Percentiles rank a stretch among this genome's conserved stretches.
phyloP scores from a whole-genome alignment of 192 early-diverging fungal genomes.

The Backusella psychrophila region DNA sequence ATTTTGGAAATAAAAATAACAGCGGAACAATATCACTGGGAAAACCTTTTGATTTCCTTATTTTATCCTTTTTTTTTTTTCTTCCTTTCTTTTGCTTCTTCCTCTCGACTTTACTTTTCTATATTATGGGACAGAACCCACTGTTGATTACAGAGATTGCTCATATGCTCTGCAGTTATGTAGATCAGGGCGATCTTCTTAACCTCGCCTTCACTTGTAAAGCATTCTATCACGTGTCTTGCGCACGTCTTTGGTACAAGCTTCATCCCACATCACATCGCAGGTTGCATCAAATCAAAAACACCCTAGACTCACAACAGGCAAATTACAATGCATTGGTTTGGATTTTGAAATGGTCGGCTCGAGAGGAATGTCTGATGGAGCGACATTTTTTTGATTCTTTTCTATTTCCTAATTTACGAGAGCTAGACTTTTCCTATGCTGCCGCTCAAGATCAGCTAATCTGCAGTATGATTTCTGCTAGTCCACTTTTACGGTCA shows the following conservation, averaged over 20 bases:
- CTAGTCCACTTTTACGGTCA: constrained; percentile 19
- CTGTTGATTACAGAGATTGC: constrained; percentile 31
- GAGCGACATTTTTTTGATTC: constrained; percentile 30
- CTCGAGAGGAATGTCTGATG: constrained; percentile 24
- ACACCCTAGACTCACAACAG: constrained; percentile 24
- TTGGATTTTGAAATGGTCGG: constrained; percentile 23
- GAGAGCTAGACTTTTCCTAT: constrained; percentile 30
- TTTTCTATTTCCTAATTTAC: constrained; percentile 22
- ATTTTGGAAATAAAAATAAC: neutral
- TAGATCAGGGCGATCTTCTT: constrained; percentile 20
- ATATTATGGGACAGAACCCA: constrained; percentile 13
- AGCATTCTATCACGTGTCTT: constrained; percentile 19
- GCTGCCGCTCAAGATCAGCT: constrained; percentile 28
- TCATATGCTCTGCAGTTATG: constrained; percentile 22
- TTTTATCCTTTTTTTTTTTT: neutral
- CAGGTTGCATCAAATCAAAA: constrained; percentile 29
- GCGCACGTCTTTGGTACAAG: constrained; percentile 20
- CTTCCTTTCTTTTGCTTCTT: neutral
- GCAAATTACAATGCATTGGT: constrained; percentile 23
- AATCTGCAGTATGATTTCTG: constrained; percentile 13
- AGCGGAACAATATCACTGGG: neutral
- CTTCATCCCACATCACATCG: constrained; percentile 27
- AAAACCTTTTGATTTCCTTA: neutral
- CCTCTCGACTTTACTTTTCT: neutral
- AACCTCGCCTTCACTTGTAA: constrained; percentile 28